A percentile compares a stretch with the other conserved stretches of the same genome.
Evolutionary conservation across 371 early-diverging fungal species (phyloP).

Genomic region (Mycotypha africana): DNA sequence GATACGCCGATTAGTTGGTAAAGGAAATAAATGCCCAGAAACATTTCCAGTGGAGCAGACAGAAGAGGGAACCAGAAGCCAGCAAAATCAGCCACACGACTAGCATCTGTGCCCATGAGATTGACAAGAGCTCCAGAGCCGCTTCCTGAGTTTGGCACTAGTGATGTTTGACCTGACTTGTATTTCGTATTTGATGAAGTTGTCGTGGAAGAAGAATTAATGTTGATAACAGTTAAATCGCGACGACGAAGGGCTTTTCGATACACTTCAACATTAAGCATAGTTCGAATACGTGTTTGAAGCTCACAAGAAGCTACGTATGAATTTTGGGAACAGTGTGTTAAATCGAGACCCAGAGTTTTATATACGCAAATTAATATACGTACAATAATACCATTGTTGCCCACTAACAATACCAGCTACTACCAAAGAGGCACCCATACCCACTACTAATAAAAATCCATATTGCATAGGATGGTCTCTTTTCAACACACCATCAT

Average conservation of each 20-base stretch:
- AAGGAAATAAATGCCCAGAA: conserved; percentile 54
- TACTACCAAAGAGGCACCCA: conserved; percentile 22
- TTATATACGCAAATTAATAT: background rate
- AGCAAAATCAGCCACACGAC: conserved; percentile 54
- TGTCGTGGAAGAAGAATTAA: too few species aligned
- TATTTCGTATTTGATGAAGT: too few species aligned
- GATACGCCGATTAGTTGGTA: conserved; percentile 59
- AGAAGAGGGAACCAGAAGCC: conserved; percentile 50
- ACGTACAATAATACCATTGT: conserved; percentile 24
- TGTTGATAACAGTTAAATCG: too few species aligned
- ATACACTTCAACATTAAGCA: conserved; percentile 52
- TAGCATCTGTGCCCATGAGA: conserved; percentile 82
- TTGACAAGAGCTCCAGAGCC: conserved; percentile 74
- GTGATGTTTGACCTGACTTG: conserved; percentile 16
- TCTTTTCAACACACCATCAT: background rate
- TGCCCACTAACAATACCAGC: conserved; percentile 26
- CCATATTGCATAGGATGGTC: conserved; percentile 6
- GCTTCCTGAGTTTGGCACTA: conserved; percentile 15
- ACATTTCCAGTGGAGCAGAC: conserved; percentile 50
- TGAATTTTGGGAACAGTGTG: too few species aligned
- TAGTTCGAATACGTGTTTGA: too few species aligned
- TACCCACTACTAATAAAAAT: conserved; percentile 23
- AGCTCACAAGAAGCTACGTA: too few species aligned
- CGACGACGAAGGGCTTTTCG: conserved; percentile 46
- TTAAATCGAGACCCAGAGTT: too few species aligned